Conservation (phyloP, 139 green algal genomes). For the Pleodorina starrii region DNA sequence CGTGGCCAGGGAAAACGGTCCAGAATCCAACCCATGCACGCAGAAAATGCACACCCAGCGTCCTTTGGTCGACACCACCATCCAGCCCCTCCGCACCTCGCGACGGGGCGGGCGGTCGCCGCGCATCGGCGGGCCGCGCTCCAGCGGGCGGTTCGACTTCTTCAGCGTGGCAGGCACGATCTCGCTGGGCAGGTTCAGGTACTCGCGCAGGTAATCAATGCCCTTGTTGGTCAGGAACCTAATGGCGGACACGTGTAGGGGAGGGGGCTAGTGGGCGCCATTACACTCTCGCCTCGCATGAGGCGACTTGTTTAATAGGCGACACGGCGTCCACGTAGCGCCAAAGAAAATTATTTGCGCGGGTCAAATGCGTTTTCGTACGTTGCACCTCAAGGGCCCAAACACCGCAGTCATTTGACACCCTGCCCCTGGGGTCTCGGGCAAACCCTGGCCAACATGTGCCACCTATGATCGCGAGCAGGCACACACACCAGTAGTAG, state of each 20-base stretch:
- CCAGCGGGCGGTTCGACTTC: conserved; percentile 89
- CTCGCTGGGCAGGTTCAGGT: conserved; percentile 97
- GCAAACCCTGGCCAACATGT: not conserved
- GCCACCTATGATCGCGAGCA: too few relatives aligned
- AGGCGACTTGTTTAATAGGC: not conserved
- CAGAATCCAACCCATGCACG: too few relatives aligned
- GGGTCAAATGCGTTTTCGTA: not conserved
- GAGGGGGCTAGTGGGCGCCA: not conserved
- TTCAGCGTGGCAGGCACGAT: conserved; percentile 96
- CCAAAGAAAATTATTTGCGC: not conserved
- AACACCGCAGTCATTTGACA: not conserved
- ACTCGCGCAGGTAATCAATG: conserved; percentile 98
- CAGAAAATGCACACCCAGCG: too few relatives aligned
- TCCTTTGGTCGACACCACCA: too few relatives aligned
- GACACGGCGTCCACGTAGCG: not conserved
- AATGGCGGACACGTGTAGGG: not conserved
- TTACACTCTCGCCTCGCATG: not conserved
- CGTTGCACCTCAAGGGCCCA: too few relatives aligned
- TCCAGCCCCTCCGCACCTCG: conserved; percentile 27
- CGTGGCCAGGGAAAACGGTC: too few relatives aligned
- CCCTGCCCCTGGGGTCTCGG: not conserved
- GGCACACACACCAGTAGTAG: conserved; percentile 95
- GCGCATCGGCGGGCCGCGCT: conserved; percentile 54
- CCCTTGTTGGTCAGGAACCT: conserved; percentile 98
- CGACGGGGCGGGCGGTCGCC: conserved; percentile 64